Evolutionary conservation across 2,329 filamentous ascomycete genomes (phyloP), one percentile per base, ranked within the genome.

Genomic region (Elsinoe batatas): DNA sequence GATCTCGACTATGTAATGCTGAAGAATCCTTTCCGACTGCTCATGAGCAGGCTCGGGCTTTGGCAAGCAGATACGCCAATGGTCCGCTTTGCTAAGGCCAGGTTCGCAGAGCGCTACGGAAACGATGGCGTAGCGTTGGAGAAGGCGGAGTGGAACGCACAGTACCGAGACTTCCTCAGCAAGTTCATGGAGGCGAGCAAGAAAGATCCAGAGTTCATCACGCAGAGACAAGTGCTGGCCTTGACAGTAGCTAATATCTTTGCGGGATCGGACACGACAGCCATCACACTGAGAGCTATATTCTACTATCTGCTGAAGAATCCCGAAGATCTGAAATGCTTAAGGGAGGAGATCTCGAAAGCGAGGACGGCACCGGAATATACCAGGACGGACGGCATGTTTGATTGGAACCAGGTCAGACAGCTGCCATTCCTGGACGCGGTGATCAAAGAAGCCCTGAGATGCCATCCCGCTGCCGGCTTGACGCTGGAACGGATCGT

Each of bases 221-320:
- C 64, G 1, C 59, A 65, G 37, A 54, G 56, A 20, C 57, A 57
- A 11, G 32, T 65, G 2, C 57, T 64, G 2, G 60, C 63, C 2
- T 64, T 51, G 47, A 51, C 47, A 2, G 47, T 51, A 11, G 36
- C 42, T 6, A 36, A 51, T 26, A 51, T 51, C 13, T 59, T 61
- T 37, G 69, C 69, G 0, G 68, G 68, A 12, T 64, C 63, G 3
- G 68, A 68, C 44, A 65, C 65, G 3, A 66, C 64, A 1, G 66
- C 65, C 8, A 62, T 62, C 51, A 62, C 59, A 5, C 59, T 69
- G 36, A 58, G 60, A 17, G 61, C 65, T 3, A 58, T 64, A 3
- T 57, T 68, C 12, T 68, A 68, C 57, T 61, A 64, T 40, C 56
- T 66, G 33, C 54, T 64, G 12, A 63, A 64, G 38, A 35, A 64